phyloP scores from a whole-genome alignment of 2,329 filamentous ascomycete genomes.

The Diaporthe aspalathi region DNA sequence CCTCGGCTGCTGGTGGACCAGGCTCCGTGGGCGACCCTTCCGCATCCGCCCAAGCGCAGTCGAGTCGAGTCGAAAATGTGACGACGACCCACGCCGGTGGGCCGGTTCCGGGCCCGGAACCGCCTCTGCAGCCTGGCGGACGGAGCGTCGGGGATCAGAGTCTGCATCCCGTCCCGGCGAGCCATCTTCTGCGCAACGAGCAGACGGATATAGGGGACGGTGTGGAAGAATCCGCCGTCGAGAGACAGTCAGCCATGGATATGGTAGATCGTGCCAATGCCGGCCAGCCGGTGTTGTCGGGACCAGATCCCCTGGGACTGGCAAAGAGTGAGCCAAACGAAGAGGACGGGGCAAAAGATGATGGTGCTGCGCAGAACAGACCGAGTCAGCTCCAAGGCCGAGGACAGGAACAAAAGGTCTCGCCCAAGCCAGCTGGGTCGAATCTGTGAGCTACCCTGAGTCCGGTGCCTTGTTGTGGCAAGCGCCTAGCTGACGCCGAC shows the following conservation, averaged over 20 bases:
- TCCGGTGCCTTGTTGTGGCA: neutral
- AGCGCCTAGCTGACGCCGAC: neutral
- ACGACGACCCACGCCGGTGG: constrained; percentile 8
- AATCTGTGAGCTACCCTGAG: neutral
- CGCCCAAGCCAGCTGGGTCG: neutral
- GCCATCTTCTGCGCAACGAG: neutral
- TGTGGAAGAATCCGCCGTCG: constrained; percentile 3
- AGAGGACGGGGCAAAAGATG: neutral
- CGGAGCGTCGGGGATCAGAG: neutral
- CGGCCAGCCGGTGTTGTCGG: constrained; percentile 29
- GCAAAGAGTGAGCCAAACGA: neutral
- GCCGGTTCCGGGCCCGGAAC: constrained; percentile 43
- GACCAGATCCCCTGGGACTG: constrained; percentile 26
- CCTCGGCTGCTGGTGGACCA: constrained; percentile 28
- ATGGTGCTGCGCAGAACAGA: neutral
- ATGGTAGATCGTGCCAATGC: constrained; percentile 32
- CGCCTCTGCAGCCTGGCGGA: constrained; percentile 27
- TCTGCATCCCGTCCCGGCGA: neutral
- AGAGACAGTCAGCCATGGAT: constrained; percentile 27
- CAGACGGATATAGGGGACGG: constrained; percentile 41
- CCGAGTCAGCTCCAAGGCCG: constrained; percentile 9
- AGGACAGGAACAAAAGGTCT: constrained; percentile 12
- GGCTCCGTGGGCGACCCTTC: neutral
- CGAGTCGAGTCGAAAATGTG: constrained; percentile 1
- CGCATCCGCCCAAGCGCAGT: neutral